These are phyloP conservation scores for Arthrobotrys iridis DNA, from an alignment of 2,329 filamentous ascomycete species.

Conservation along the genomic window DNA sequence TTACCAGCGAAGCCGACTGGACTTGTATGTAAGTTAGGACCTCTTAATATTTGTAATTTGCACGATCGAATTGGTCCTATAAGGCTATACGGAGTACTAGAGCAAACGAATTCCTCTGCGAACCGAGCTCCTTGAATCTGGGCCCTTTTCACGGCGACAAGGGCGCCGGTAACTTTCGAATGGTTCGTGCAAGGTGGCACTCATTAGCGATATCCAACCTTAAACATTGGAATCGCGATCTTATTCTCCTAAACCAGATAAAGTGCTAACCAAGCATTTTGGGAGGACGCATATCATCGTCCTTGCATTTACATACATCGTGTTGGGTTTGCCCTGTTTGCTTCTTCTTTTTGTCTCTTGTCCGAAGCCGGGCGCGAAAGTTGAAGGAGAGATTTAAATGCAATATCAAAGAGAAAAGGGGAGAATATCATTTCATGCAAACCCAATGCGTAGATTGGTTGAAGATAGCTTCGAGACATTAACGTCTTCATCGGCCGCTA, in stretches of 20 bases:
- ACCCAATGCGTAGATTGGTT: neutral
- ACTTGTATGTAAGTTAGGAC: no score
- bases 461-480: constrained; percentile 2
- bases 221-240: constrained; percentile 33
- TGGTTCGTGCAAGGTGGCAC: constrained; percentile 29
- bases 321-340: neutral
- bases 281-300: constrained; percentile 1
- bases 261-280: constrained; percentile 36
- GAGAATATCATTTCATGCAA: constrained; percentile 15
- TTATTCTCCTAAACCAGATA: constrained; percentile 27
- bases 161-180: constrained; percentile 17
- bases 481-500: neutral
- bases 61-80: constrained; percentile 22
- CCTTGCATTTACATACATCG: neutral
- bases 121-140: constrained; percentile 4
- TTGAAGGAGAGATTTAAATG: neutral
- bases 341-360: neutral
- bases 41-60: constrained; percentile 16
- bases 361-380: neutral
- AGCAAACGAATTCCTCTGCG: neutral
- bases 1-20: constrained; percentile 29
- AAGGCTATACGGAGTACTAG: constrained; percentile 8
- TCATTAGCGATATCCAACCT: constrained; percentile 18
- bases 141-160: neutral
- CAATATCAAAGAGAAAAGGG: neutral